phyloP scores from a whole-genome alignment of 139 green algal genomes.

The Micractinium conductrix region DNA sequence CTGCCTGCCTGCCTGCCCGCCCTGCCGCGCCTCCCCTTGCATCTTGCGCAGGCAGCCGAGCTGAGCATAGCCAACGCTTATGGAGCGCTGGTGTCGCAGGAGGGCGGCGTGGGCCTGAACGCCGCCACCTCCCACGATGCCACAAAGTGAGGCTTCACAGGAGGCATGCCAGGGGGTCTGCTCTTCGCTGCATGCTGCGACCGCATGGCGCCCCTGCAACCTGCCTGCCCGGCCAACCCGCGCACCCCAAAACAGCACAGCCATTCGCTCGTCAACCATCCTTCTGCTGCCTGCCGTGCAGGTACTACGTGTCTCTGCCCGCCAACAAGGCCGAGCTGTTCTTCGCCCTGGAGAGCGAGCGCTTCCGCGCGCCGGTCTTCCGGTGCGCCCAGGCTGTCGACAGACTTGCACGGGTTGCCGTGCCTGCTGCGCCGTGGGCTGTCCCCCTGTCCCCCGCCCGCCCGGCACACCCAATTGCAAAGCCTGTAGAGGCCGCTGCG shows the following conservation, averaged over 20 bases:
- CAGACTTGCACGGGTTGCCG: neutral
- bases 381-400: neutral
- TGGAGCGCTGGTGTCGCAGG: slow-evolving; percentile 65
- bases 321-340: slow-evolving; percentile 83
- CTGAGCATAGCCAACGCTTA: slow-evolving; percentile 83
- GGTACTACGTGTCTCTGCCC: slow-evolving; percentile 73
- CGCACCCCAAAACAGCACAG: too few relatives aligned
- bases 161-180: too few relatives aligned
- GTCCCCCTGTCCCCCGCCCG: too few relatives aligned
- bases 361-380: slow-evolving; percentile 70
- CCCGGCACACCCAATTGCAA: too few relatives aligned
- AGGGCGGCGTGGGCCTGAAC: slow-evolving; percentile 88
- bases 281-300: too few relatives aligned
- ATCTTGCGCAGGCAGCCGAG: slow-evolving; percentile 49
- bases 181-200: too few relatives aligned
- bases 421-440: too few relatives aligned
- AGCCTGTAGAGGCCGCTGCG: too few relatives aligned
- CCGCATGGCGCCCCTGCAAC: too few relatives aligned
- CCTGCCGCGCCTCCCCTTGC: neutral
- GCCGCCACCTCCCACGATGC: slow-evolving; percentile 86
- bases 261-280: too few relatives aligned
- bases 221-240: too few relatives aligned
- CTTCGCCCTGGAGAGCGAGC: slow-evolving; percentile 89
- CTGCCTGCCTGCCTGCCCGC: neutral
- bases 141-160: too few relatives aligned